Base-by-base conservation (phyloP, 441 rosid genomes). In the Flueggea neowawraea region DNA sequence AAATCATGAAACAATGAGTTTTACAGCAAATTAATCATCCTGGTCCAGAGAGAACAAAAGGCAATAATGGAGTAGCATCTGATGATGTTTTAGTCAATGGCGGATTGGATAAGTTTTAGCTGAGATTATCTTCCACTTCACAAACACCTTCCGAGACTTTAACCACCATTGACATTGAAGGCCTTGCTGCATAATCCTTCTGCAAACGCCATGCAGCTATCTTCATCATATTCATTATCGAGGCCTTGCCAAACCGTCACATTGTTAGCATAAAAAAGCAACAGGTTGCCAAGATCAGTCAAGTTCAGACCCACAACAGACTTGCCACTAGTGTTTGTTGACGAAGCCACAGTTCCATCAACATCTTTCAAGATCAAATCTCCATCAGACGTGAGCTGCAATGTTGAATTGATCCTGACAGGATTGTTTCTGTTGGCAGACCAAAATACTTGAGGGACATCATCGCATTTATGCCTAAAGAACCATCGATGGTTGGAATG, bases 291-390 rank as follows among this genome's bases (percentile, higher is more conserved):
- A 33, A 33, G 39, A 0, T 50, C 53, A 17, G 61, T 68, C 45
- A 68, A 50, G 15, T 55, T 68, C 10, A 68, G 14, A 14, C 66
- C 67, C 4, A 52, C 44, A 62, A 56, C 72, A 62, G 47, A 61
- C 51, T 55, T 56, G 11, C 62, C 67, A 17, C 32, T 1, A 10
- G 72, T 68, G 32, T 57, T 57, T 2, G 67, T 68, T 0, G 62
- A 49, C 67, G 62, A 67, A 49, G 32, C 71, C 31, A 41, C 15
- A 43, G 52, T 50, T 50, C 62, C 72, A 31, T 68, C 62, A 22
- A 4, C 62, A 39, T 68, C 58, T 57, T 15, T 49, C 51, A 62
- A 39, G 57, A 68, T 36, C 44, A 68, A 51, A 68, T 57, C 58
- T 41, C 67, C 67, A 15, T 49, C 47, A 0, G 53, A 15, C 4